phyloP scores from a whole-genome alignment of 306 rosid genomes.

The Senna siamea region DNA sequence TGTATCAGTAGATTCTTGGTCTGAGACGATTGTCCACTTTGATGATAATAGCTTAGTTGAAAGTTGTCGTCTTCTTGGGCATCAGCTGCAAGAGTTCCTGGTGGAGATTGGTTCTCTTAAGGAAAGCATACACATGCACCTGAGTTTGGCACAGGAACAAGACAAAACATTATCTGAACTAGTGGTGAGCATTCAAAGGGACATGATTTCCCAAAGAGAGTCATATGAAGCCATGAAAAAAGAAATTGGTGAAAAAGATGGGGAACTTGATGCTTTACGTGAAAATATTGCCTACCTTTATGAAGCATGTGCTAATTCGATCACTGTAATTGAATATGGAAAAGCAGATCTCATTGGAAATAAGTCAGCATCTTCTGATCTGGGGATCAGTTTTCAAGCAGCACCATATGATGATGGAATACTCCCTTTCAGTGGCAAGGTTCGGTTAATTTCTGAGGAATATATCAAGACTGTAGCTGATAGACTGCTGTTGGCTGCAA shows the following conservation, averaged over 20 bases:
- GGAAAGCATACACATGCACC: slow-evolving; percentile 60
- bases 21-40: slow-evolving; percentile 44
- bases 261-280: slow-evolving; percentile 57
- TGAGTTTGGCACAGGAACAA: slow-evolving; percentile 58
- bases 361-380: slow-evolving; percentile 29
- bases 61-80: slow-evolving; percentile 44
- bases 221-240: slow-evolving; percentile 60
- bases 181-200: slow-evolving; percentile 52
- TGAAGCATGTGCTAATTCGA: slow-evolving; percentile 66
- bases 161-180: slow-evolving; percentile 52
- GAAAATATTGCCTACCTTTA: slow-evolving; percentile 59
- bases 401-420: neutral
- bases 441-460: slow-evolving; percentile 54
- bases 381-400: neutral
- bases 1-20: slow-evolving; percentile 52
- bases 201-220: slow-evolving; percentile 67
- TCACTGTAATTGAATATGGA: slow-evolving; percentile 58
- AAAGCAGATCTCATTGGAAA: slow-evolving; percentile 70
- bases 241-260: slow-evolving; percentile 62
- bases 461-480: slow-evolving; percentile 62
- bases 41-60: slow-evolving; percentile 54
- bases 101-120: slow-evolving; percentile 55
- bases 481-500: slow-evolving; percentile 61
- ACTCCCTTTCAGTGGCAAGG: slow-evolving; percentile 34
- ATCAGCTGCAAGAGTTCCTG: slow-evolving; percentile 62